Percentiles rank a stretch among this genome's conserved stretches.
Conservation (phyloP, 495 filamentous ascomycete species). For the Staphylotrichum tortipilum region DNA sequence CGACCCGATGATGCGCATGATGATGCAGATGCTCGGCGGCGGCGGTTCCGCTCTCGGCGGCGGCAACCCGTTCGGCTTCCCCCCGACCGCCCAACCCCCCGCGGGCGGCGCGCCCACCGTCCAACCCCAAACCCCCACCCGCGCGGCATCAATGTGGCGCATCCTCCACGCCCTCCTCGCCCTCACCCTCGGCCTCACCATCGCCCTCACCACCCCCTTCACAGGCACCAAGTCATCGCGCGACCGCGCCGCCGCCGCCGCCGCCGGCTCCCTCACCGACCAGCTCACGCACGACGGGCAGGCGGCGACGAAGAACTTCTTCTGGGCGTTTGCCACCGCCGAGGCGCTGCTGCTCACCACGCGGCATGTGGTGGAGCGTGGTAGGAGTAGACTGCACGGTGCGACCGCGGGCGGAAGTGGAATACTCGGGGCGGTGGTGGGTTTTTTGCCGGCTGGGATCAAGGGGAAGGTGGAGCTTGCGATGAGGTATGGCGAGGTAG, state of each 20-base stretch:
- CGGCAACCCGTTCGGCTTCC: conserved; percentile 19
- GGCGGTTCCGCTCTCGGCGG: too few species aligned
- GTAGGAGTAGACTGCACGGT: conserved; percentile 19
- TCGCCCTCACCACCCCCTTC: conserved; percentile 56
- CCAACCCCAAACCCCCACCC: conserved; percentile 29
- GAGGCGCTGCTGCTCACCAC: conserved; percentile 64
- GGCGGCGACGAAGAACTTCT: conserved; percentile 42
- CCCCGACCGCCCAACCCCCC: conserved; percentile 23
- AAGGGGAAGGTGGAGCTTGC: conserved; percentile 50
- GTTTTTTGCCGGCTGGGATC: conserved; percentile 50
- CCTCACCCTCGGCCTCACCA: conserved; percentile 60
- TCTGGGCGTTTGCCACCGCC: conserved; percentile 66
- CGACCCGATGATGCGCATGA: conserved; percentile 28
- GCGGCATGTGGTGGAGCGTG: conserved; percentile 54
- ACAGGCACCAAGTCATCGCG: conserved; percentile 45
- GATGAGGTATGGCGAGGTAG: conserved; percentile 62
- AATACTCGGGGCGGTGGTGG: conserved; percentile 49
- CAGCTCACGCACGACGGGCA: too few species aligned
- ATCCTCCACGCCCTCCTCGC: conserved; percentile 69
- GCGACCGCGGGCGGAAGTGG: not conserved
- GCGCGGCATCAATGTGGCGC: conserved; percentile 56
- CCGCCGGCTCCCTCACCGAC: too few species aligned
- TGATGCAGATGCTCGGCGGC: conserved; percentile 26
- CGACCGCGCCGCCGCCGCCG: conserved; percentile 19
- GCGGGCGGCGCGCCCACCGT: conserved; percentile 8